These are phyloP conservation scores for Rhizophagus clarus DNA, from an alignment of 192 early-diverging fungal species.

Conservation along the genomic window DNA sequence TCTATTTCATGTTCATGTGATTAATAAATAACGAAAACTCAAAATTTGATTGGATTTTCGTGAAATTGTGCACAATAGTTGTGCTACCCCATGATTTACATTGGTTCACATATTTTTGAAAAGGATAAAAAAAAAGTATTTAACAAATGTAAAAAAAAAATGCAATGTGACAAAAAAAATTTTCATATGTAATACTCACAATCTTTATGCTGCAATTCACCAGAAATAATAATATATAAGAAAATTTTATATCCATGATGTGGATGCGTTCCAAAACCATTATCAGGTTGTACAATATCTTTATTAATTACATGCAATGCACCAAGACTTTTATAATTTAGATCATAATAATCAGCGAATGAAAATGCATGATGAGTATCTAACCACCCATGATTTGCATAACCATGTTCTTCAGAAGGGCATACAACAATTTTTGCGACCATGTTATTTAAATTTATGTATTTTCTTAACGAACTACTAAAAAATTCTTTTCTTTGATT, in stretches of 20 bases:
- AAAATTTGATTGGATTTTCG: no score
- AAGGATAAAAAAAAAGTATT: neutral
- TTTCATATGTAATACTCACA: slow-evolving; percentile 29
- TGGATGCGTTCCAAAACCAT: slow-evolving; percentile 46
- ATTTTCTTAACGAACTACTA: no score
- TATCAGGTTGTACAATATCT: slow-evolving; percentile 39
- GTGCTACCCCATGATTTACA: no score
- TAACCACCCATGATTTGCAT: slow-evolving; percentile 46
- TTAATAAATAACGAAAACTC: no score
- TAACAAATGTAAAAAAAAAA: neutral
- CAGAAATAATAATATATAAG: slow-evolving; percentile 45
- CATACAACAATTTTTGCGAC: slow-evolving; percentile 22
- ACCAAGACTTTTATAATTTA: slow-evolving; percentile 37
- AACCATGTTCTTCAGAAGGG: slow-evolving; percentile 29
- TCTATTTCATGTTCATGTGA: no score
- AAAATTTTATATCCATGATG: slow-evolving; percentile 49
- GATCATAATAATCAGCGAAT: slow-evolving; percentile 48
- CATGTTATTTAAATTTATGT: no score
- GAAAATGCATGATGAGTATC: slow-evolving; percentile 50
- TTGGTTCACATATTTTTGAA: no score
- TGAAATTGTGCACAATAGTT: no score
- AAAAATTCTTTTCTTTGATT: no score
- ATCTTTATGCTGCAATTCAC: slow-evolving; percentile 45
- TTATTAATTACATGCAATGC: slow-evolving; percentile 48
- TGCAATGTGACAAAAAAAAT: neutral